phyloP scores from a whole-genome alignment of 768 basidiomycete species.

The Hortiboletus flavorubellus region DNA sequence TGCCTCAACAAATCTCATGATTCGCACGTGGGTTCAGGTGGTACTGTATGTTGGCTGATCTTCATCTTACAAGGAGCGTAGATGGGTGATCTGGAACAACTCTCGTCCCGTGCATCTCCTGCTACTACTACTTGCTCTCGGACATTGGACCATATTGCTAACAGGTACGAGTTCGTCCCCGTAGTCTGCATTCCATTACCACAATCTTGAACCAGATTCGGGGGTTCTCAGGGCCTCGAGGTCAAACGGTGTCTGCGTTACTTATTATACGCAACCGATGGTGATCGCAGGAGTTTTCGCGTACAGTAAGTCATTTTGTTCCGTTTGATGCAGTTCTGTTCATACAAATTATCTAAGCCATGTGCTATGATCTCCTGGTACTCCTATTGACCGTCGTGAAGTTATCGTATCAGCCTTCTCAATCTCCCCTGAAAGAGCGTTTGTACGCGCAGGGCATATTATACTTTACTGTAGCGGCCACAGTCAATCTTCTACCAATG shows the following conservation, averaged over 20 bases:
- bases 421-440: constrained; percentile 10
- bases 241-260: constrained; percentile 1
- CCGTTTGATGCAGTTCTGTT: not conserved
- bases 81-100: constrained; percentile 29
- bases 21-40: constrained; percentile 22
- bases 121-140: constrained; percentile 14
- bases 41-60: not conserved
- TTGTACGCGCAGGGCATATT: constrained; percentile 16
- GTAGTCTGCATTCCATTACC: no score
- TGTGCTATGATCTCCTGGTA: constrained; percentile 20
- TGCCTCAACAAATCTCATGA: constrained; percentile 22
- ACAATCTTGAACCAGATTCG: constrained; percentile 5
- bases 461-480: constrained; percentile 13
- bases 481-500: constrained; percentile 9
- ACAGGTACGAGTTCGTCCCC: constrained; percentile 5
- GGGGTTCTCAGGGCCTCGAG: not conserved
- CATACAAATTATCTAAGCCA: constrained; percentile 9
- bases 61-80: not conserved
- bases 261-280: not conserved
- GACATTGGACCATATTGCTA: constrained; percentile 22
- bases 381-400: constrained; percentile 14
- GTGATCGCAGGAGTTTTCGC: constrained; percentile 2
- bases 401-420: constrained; percentile 9
- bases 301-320: constrained; percentile 15
- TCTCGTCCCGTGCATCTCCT: constrained; percentile 12